phyloP scores from a whole-genome alignment of 495 filamentous ascomycete species.

The Cercophora sp. region DNA sequence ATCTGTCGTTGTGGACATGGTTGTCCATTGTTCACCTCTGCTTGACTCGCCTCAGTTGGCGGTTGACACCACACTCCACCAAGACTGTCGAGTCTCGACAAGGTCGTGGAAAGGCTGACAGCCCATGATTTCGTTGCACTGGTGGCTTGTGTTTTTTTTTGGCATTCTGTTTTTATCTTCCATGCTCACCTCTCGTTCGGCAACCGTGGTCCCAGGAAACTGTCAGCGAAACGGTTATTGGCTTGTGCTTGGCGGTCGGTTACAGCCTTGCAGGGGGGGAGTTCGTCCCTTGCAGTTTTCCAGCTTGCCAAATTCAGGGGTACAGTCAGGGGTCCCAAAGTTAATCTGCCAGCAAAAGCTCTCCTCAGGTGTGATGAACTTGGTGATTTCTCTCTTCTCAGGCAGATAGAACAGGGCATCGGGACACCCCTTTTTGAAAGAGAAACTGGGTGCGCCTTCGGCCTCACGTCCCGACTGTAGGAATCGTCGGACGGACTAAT shows the following conservation, averaged over 20 bases:
- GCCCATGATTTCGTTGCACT: too few relatives aligned
- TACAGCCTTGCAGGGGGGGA: not conserved
- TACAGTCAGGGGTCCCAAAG: not conserved
- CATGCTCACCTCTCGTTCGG: not conserved
- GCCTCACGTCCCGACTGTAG: too few relatives aligned
- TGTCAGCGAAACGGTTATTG: not conserved
- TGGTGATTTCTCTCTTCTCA: not conserved
- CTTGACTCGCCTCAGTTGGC: too few relatives aligned
- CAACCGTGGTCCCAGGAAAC: not conserved
- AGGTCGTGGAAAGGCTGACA: too few relatives aligned
- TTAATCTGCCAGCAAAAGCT: not conserved
- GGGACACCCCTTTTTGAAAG: not conserved
- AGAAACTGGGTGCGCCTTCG: too few relatives aligned
- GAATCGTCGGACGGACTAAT: too few relatives aligned
- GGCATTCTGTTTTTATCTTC: not conserved
- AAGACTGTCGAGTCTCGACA: too few relatives aligned
- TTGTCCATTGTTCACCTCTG: too few relatives aligned
- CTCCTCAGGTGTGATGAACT: not conserved
- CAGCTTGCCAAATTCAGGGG: conserved; percentile 7
- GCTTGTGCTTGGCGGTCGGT: not conserved
- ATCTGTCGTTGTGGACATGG: too few relatives aligned
- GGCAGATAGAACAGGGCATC: not conserved
- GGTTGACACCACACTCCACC: too few relatives aligned
- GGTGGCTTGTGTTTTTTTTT: not conserved
- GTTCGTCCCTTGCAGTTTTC: not conserved